A percentile compares a stretch with the other conserved stretches of the same genome.
Evolutionary conservation across 352 stramenopile genomes (phyloP).

Genomic region (Pythium chondricola): DNA sequence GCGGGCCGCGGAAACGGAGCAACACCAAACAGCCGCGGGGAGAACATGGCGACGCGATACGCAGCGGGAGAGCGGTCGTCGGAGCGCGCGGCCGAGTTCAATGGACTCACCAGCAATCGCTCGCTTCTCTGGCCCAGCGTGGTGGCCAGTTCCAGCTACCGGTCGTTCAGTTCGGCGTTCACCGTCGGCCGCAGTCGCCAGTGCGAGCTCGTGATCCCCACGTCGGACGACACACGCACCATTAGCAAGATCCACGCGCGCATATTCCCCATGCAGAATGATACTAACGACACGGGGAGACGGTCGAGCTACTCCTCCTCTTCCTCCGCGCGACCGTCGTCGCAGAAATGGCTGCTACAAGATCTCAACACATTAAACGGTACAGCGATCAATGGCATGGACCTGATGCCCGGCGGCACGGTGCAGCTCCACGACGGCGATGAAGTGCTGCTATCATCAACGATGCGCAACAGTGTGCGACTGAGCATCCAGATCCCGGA

Average conservation of each 20-base stretch:
- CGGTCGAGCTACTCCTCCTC: background rate
- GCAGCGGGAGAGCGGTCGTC: too few species aligned
- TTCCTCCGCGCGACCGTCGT: background rate
- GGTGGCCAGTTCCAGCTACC: too few species aligned
- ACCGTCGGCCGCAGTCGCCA: constrained; percentile 63
- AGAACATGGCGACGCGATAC: constrained; percentile 10
- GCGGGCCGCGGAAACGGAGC: constrained; percentile 4
- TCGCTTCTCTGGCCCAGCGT: too few species aligned
- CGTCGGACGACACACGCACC: constrained; percentile 62
- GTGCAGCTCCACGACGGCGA: constrained; percentile 63
- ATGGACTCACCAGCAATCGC: too few species aligned
- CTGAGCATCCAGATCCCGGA: constrained; percentile 46
- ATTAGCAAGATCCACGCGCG: constrained; percentile 70
- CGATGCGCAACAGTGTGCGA: constrained; percentile 54
- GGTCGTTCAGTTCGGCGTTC: constrained; percentile 44
- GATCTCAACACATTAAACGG: constrained; percentile 79
- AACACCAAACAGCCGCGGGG: constrained; percentile 5
- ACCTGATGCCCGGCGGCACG: constrained; percentile 41
- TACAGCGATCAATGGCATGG: constrained; percentile 67
- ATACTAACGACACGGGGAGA: background rate
- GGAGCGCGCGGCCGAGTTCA: too few species aligned
- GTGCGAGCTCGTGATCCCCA: constrained; percentile 66
- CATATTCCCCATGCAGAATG: constrained; percentile 39
- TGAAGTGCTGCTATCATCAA: constrained; percentile 58
- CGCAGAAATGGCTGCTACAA: constrained; percentile 59